phyloP scores from a whole-genome alignment of 129 eudicot genomes.

The sunflower (Helianthus annuus) region DNA sequence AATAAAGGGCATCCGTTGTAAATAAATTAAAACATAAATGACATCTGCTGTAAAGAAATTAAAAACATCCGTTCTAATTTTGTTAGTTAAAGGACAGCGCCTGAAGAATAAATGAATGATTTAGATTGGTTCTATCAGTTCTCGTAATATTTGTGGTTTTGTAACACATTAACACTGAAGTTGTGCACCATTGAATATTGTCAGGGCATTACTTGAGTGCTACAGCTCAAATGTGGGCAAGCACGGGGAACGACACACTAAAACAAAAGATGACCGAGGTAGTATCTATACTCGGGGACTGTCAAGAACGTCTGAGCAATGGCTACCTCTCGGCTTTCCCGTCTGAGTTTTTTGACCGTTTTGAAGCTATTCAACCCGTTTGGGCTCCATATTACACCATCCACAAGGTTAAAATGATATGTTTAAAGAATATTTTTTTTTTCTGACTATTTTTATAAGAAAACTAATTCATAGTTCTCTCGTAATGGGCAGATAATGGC shows the following conservation, averaged over 20 bases:
- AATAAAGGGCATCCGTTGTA: no score
- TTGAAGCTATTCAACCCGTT: conserved; percentile 70
- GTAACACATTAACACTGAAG: no score
- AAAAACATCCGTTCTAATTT: no score
- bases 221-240: conserved; percentile 93
- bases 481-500: conserved; percentile 70
- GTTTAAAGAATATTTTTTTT: not conserved
- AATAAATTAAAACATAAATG: no score
- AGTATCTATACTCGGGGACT: conserved; percentile 57
- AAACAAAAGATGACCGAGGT: conserved; percentile 60
- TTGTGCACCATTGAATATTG: not conserved
- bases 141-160: no score
- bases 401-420: conserved; percentile 63
- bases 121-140: not conserved
- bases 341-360: conserved; percentile 67
- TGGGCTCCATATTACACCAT: conserved; percentile 99
- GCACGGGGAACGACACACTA: conserved; percentile 58
- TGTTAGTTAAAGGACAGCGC: no score
- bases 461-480: not conserved
- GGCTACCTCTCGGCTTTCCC: conserved; percentile 99
- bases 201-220: conserved; percentile 97
- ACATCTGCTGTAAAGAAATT: no score
- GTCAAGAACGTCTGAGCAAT: conserved; percentile 64
- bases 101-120: not conserved
- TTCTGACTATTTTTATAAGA: not conserved